These are phyloP conservation scores for Mycena albidolilacea DNA, from an alignment of 768 basidiomycete genomes.

Conservation along the genomic window DNA sequence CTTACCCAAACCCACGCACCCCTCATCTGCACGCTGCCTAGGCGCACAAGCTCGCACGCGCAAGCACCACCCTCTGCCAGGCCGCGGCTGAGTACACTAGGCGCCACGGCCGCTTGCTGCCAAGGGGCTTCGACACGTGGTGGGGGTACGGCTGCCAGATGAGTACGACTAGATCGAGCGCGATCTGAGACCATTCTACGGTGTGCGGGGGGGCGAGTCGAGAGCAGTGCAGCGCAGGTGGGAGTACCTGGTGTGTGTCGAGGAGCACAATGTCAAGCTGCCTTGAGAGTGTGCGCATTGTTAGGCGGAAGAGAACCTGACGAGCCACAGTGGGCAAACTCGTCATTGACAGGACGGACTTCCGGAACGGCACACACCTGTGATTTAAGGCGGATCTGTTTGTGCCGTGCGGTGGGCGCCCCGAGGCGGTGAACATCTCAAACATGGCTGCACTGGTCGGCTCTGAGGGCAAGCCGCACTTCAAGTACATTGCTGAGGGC, in stretches of 20 bases:
- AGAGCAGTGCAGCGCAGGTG: conserved; percentile 52
- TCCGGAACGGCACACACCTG: conserved; percentile 96
- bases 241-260: conserved; percentile 93
- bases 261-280: conserved; percentile 92
- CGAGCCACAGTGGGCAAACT: conserved; percentile 86
- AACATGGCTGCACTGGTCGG: conserved; percentile 93
- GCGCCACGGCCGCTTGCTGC: conserved; percentile 82
- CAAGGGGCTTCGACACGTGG: conserved; percentile 90
- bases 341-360: conserved; percentile 94
- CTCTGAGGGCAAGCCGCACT: conserved; percentile 94
- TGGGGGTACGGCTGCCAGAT: conserved; percentile 78
- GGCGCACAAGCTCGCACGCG: conserved; percentile 64
- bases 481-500: conserved; percentile 97
- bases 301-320: neutral
- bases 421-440: conserved; percentile 96
- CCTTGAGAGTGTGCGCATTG: conserved; percentile 78
- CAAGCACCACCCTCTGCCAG: conserved; percentile 58
- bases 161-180: conserved; percentile 83
- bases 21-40: conserved; percentile 80
- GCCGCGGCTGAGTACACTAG: conserved; percentile 85
- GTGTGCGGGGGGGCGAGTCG: conserved; percentile 61
- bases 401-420: conserved; percentile 97
- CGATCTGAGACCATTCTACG: conserved; percentile 89
- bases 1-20: conserved; percentile 43
- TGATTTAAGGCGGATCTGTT: conserved; percentile 98